Evolutionary conservation across 441 rosid species (phyloP).

Genomic region (Jatropha multifida): DNA sequence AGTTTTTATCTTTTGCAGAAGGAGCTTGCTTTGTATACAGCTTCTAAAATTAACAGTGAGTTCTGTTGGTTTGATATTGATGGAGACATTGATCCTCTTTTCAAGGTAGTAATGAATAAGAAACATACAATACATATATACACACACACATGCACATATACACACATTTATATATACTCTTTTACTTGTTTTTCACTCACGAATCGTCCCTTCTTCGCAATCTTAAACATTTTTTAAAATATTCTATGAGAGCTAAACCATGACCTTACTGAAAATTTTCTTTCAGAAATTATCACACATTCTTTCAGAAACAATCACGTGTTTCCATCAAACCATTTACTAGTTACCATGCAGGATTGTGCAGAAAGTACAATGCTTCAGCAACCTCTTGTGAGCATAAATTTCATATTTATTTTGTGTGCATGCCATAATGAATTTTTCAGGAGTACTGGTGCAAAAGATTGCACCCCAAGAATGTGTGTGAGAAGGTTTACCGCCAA

Average conservation of each 20-base stretch:
- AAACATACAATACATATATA: not conserved
- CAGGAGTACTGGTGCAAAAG: constrained; percentile 99
- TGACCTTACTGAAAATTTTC: not conserved
- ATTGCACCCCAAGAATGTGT: constrained; percentile 91
- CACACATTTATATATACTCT: not conserved
- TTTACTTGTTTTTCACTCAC: not conserved
- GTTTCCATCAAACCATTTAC: constrained; percentile 1
- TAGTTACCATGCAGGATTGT: constrained; percentile 12
- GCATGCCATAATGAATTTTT: constrained; percentile 27
- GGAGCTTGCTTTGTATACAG: constrained; percentile 95
- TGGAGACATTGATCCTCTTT: constrained; percentile 91
- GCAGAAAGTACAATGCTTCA: constrained; percentile 8
- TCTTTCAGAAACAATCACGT: not conserved
- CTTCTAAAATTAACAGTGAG: constrained; percentile 78
- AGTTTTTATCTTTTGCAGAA: constrained; percentile 58
- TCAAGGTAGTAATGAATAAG: constrained; percentile 60
- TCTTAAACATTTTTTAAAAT: not conserved
- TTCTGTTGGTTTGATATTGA: constrained; percentile 94
- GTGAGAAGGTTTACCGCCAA: constrained; percentile 97
- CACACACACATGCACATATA: too few species aligned
- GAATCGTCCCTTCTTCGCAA: not conserved
- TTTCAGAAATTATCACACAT: not conserved
- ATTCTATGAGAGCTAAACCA: constrained; percentile 4
- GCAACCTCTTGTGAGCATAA: not conserved
- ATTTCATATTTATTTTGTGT: constrained; percentile 18